Evolutionary conservation across 2,329 filamentous ascomycete species (phyloP).

Genomic region (Huntiella savannae): DNA sequence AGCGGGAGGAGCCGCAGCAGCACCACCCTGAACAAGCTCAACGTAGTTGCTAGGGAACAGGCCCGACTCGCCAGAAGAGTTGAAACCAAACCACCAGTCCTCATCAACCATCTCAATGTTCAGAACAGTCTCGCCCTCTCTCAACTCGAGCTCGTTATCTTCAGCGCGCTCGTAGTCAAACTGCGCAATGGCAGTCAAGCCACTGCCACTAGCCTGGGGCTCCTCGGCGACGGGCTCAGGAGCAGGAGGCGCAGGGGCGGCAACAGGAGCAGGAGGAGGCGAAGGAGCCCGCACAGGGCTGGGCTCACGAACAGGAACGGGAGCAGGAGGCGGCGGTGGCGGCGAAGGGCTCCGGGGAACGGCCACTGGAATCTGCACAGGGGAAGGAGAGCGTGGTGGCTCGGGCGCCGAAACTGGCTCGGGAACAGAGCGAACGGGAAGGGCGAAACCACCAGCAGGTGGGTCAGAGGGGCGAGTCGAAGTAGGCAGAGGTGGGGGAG

Average conservation of each 20-base stretch:
- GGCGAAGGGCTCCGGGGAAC: conserved; percentile 39
- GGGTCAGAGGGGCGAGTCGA: conserved; percentile 34
- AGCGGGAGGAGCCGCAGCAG: conserved; percentile 21
- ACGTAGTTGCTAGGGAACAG: conserved; percentile 97
- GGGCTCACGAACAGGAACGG: conserved; percentile 18
- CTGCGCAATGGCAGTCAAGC: conserved; percentile 58
- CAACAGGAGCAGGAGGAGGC: conserved; percentile 9
- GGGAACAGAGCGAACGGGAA: conserved; percentile 43
- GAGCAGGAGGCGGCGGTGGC: conserved; percentile 19
- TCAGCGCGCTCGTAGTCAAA: conserved; percentile 98
- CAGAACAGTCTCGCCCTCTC: conserved; percentile 71
- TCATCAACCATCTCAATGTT: conserved; percentile 96
- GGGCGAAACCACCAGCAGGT: conserved; percentile 55
- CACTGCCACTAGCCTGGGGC: conserved; percentile 20
- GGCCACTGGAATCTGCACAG: conserved; percentile 71
- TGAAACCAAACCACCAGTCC: conserved; percentile 97
- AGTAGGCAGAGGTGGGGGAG: conserved; percentile 20
- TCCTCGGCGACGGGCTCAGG: conserved; percentile 1
- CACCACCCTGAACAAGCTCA: conserved; percentile 45
- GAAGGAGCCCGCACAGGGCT: conserved; percentile 12
- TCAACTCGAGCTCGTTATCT: conserved; percentile 84
- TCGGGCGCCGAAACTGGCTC: conserved; percentile 39
- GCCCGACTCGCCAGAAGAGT: conserved; percentile 63
- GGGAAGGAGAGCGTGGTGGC: conserved; percentile 45
- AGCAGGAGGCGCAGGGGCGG: conserved; percentile 3